phyloP scores from a whole-genome alignment of 768 basidiomycete genomes.

The Trametes sanguinea region DNA sequence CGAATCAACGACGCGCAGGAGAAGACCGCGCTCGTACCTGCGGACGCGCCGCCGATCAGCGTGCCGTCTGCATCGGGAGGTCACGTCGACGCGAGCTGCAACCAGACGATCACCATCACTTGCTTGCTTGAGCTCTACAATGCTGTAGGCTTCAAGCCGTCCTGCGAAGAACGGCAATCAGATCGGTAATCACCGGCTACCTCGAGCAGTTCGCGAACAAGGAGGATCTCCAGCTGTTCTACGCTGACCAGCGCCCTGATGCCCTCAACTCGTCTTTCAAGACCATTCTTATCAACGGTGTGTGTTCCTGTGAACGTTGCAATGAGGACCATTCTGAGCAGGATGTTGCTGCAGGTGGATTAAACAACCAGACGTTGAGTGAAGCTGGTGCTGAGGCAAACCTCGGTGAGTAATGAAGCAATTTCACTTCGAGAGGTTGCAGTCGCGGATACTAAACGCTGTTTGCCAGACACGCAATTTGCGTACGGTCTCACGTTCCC shows the following conservation, averaged over 20 bases:
- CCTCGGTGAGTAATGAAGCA: constrained; percentile 33
- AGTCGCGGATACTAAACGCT: too few relatives aligned
- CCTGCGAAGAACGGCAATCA: constrained; percentile 30
- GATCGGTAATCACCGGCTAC: constrained; percentile 40
- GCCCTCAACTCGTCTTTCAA: constrained; percentile 49
- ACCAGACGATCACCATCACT: constrained; percentile 33
- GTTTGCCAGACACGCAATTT: constrained; percentile 55
- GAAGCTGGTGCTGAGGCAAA: constrained; percentile 65
- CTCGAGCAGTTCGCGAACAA: constrained; percentile 37
- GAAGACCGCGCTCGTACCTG: neutral
- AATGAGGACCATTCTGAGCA: constrained; percentile 10
- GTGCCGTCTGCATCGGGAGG: constrained; percentile 32
- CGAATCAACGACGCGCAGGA: constrained; percentile 19
- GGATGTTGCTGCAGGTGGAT: constrained; percentile 46
- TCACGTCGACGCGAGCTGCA: constrained; percentile 36
- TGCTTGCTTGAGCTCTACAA: constrained; percentile 41
- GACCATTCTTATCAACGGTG: constrained; percentile 58
- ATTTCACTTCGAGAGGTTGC: neutral
- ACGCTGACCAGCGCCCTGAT: constrained; percentile 32
- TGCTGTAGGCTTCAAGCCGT: constrained; percentile 30
- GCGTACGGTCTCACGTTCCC: constrained; percentile 66
- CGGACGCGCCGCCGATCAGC: constrained; percentile 31
- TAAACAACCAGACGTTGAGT: constrained; percentile 56
- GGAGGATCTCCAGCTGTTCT: constrained; percentile 37
- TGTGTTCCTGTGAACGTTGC: neutral